These are phyloP conservation scores for Aureobasidium leucospermi DNA, from an alignment of 2,329 filamentous ascomycete genomes.

Conservation along the genomic window DNA sequence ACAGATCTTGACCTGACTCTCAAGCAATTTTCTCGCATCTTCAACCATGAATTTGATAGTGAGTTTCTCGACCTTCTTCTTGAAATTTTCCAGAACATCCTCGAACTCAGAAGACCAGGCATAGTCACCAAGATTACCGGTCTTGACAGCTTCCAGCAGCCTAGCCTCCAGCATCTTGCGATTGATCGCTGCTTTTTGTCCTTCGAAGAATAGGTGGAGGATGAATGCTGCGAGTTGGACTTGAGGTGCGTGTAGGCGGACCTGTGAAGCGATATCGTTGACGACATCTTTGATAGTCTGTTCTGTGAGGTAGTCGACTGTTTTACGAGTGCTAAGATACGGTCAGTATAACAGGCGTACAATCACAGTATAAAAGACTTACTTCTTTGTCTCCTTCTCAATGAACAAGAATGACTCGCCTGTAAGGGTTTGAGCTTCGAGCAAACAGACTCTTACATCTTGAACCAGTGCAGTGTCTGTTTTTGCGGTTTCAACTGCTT, in stretches of 20 bases:
- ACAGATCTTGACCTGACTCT: background rate
- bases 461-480: background rate
- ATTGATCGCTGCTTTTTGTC: background rate
- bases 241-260: background rate
- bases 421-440: background rate
- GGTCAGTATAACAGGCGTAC: too few species aligned
- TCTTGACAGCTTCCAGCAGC: background rate
- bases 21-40: background rate
- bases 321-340: background rate
- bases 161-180: background rate
- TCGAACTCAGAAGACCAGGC: background rate
- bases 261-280: background rate
- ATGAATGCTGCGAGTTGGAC: background rate
- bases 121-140: background rate
- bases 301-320: background rate
- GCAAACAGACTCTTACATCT: background rate
- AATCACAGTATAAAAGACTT: background rate
- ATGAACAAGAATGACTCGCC: background rate
- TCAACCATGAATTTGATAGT: background rate
- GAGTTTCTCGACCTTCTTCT: background rate
- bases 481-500: background rate
- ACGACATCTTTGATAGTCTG: background rate
- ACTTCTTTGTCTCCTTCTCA: background rate
- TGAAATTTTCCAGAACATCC: background rate
- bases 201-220: background rate